These are phyloP conservation scores for Rhodotorula sp. DNA, from an alignment of 1,284 basidiomycete genomes.

Conservation along the genomic window DNA sequence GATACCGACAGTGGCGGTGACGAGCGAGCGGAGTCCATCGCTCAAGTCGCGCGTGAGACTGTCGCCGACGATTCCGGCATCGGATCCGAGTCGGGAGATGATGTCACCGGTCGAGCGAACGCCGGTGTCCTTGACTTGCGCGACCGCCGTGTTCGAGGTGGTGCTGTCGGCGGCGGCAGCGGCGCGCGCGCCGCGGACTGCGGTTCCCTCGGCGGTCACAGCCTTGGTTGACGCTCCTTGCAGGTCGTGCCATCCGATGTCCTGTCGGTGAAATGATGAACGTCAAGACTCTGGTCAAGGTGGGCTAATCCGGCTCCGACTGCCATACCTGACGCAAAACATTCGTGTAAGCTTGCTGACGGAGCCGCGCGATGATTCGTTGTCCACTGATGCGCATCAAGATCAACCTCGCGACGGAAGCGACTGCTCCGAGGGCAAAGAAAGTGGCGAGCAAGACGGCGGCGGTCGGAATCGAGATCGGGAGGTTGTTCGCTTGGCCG, in stretches of 20 bases:
- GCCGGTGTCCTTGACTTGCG: conserved; percentile 63
- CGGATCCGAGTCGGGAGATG: conserved; percentile 83
- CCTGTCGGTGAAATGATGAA: conserved; percentile 3
- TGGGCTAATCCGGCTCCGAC: neutral
- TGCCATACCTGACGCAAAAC: conserved; percentile 73
- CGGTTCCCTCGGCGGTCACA: neutral
- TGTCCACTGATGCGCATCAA: conserved; percentile 86
- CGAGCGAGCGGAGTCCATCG: conserved; percentile 81
- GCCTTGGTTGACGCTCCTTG: conserved; percentile 34
- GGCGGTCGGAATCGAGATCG: conserved; percentile 73
- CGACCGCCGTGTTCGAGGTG: conserved; percentile 9
- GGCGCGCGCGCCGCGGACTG: neutral
- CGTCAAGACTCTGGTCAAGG: neutral
- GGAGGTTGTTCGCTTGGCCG: conserved; percentile 42
- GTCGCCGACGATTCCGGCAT: conserved; percentile 92
- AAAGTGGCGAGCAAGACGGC: conserved; percentile 70
- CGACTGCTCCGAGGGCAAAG: conserved; percentile 83
- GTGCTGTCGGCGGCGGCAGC: neutral
- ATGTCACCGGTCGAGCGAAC: conserved; percentile 94
- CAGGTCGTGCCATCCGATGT: conserved; percentile 46
- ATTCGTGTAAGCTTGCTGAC: conserved; percentile 77
- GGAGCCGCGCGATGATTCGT: conserved; percentile 84
- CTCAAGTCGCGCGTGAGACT: conserved; percentile 88
- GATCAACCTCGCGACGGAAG: conserved; percentile 78
- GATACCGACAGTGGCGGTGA: conserved; percentile 87